Base-by-base conservation (phyloP, 1,284 basidiomycete species). In the Cutaneotrichosporon cavernicola region DNA sequence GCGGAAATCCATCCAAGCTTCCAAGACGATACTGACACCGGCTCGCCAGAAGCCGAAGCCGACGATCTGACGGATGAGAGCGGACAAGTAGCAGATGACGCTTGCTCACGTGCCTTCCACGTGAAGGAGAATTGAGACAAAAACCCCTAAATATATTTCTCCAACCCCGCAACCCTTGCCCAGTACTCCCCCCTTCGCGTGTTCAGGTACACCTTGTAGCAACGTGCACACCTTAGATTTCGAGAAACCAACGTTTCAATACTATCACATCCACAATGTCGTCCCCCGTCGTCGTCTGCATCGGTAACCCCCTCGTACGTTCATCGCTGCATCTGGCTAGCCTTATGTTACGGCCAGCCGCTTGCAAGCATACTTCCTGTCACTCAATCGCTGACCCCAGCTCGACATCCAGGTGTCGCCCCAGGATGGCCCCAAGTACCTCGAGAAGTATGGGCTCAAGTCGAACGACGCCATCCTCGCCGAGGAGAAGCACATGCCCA, bases 401-500 rank as follows among this genome's bases (percentile, higher is more conserved):
- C 88, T 95, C 67, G 92, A 95, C 79, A 89, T 94, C 81, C 91
- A 92, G 81, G 90, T 92, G 72, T 87, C 83, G 66, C 63, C 74
- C 62, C 51, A 69, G 47, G 85, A 92, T 70, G 92, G 91, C 62
- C 90, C 95, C 78, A 84, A 84, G 55, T 86, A 98, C 65, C 85
- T 99, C 63, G 84, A 90, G 73, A 98, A 97, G 82, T 99, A 99
- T 81, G 86, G 82, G 68, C 87, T 99, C 77, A 93, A 94, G 81
- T 83, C 94, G 61, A 97, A 99, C 85, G 93, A 99, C 80, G 96
- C 97, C 62, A 95, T 98, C 79, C 87, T 98, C 64, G 97, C 94
- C 30, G 90, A 90, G 72, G 89, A 89, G 64, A 90, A 94, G 82
- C 96, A 98, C 74, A 83, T 85, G 67, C 84, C 88, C 49, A 88